Evolutionary conservation across 192 early-diverging fungal genomes (phyloP).

Genomic region (Backusella tuberculispora): DNA sequence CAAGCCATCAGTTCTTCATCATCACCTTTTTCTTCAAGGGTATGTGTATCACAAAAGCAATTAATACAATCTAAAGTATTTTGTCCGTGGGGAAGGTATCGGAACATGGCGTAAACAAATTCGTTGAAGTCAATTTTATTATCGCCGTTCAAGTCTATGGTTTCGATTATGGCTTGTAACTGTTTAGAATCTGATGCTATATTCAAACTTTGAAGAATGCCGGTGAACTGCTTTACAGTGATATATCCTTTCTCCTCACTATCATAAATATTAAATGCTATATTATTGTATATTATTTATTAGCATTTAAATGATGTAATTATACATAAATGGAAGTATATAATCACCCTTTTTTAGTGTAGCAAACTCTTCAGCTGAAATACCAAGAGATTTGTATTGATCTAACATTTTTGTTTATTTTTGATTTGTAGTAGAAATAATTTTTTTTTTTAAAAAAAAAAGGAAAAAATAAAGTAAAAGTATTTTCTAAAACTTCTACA

Average conservation of each 20-base stretch:
- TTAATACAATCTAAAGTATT: neutral
- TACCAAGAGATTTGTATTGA: conserved; percentile 1
- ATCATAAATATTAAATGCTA: conserved; percentile 26
- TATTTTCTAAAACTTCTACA: neutral
- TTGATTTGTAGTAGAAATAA: too few species aligned
- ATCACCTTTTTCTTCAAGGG: neutral
- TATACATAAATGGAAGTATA: neutral
- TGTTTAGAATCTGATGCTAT: conserved; percentile 7
- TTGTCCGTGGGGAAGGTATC: conserved; percentile 7
- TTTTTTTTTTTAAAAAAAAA: neutral
- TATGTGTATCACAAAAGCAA: neutral
- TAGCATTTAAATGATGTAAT: neutral
- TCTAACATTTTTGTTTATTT: neutral
- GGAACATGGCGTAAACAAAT: conserved; percentile 24
- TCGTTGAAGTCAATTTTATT: conserved; percentile 26
- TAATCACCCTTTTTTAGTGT: conserved; percentile 15
- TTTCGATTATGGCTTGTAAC: neutral
- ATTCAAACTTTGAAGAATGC: neutral
- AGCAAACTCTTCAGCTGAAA: conserved; percentile 12
- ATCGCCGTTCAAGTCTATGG: conserved; percentile 14
- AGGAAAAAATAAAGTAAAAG: neutral
- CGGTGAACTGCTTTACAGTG: neutral
- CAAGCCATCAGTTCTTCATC: conserved; percentile 27
- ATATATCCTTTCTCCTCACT: neutral
- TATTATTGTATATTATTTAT: neutral